phyloP scores from a whole-genome alignment of 345 rosid genomes.

The Sisymbrium altissimum region DNA sequence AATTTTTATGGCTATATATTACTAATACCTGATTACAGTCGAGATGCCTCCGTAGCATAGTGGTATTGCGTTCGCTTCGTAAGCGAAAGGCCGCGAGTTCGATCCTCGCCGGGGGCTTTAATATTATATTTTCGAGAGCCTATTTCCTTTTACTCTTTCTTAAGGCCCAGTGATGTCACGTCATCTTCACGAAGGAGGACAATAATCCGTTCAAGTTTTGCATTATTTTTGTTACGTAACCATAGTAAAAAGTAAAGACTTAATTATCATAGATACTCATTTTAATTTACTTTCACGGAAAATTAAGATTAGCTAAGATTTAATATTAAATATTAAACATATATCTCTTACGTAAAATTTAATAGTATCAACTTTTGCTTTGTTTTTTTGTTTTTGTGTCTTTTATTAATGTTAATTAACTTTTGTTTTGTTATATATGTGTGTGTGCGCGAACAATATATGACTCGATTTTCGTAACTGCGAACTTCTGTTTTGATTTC shows the following conservation, averaged over 20 bases:
- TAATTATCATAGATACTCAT: too few relatives aligned
- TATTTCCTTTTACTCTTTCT: too few relatives aligned
- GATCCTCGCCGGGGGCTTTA: constrained; percentile 88
- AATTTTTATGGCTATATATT: not conserved
- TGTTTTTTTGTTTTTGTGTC: too few relatives aligned
- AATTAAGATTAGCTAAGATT: too few relatives aligned
- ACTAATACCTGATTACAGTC: rapidly evolving
- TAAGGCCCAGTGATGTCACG: not conserved
- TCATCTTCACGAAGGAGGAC: not conserved
- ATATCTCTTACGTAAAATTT: too few relatives aligned
- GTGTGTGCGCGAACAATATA: not conserved
- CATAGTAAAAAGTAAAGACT: too few relatives aligned
- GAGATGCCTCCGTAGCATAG: constrained; percentile 82
- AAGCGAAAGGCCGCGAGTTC: constrained; percentile 99
- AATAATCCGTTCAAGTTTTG: not conserved
- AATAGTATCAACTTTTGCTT: too few relatives aligned
- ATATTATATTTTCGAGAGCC: not conserved
- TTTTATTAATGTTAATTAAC: too few relatives aligned
- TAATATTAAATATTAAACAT: too few relatives aligned
- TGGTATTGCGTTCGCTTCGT: constrained; percentile 99
- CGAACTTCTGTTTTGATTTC: not conserved
- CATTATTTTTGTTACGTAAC: not conserved
- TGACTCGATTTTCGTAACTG: not conserved
- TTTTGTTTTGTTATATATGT: not conserved
- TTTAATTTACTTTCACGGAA: too few relatives aligned